phyloP scores from a whole-genome alignment of 805 yeast species.

The Candida hungchunana region DNA sequence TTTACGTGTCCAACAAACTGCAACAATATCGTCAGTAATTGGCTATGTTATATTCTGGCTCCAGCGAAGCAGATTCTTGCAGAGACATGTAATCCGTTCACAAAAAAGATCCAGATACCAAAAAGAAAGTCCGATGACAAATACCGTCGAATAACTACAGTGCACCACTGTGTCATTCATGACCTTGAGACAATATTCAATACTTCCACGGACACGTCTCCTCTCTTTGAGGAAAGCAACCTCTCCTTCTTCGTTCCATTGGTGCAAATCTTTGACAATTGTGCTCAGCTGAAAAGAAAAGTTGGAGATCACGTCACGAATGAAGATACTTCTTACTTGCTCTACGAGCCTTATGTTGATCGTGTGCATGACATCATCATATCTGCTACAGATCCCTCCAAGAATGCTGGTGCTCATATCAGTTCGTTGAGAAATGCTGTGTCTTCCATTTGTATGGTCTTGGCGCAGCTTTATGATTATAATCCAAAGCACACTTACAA shows the following conservation, averaged over 20 bases:
- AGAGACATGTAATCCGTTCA: slow-evolving; percentile 1
- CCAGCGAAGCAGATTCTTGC: slow-evolving; percentile 8
- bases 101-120: slow-evolving; percentile 23
- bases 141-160: slow-evolving; percentile 7
- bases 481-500: too few species aligned
- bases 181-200: slow-evolving; percentile 20
- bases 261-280: slow-evolving; percentile 51
- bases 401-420: slow-evolving; percentile 2
- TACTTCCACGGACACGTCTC: slow-evolving; percentile 29
- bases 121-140: slow-evolving; percentile 31
- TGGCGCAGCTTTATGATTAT: too few species aligned
- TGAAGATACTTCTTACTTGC: slow-evolving; percentile 47
- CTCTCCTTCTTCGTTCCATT: slow-evolving; percentile 29
- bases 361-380: slow-evolving; percentile 40
- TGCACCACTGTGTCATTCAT: slow-evolving; percentile 13
- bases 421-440: slow-evolving; percentile 2
- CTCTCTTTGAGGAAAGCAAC: slow-evolving; percentile 29
- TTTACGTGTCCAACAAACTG: slow-evolving; percentile 88
- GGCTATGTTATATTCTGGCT: slow-evolving; percentile 6
- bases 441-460: too few species aligned
- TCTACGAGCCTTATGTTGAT: slow-evolving; percentile 46
- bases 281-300: slow-evolving; percentile 51
- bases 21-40: slow-evolving; percentile 35
- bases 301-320: slow-evolving; percentile 65
- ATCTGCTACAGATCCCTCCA: slow-evolving; percentile 24